Evolutionary conservation across 2,329 filamentous ascomycete species (phyloP).

Genomic region (Clonostachys solani): DNA sequence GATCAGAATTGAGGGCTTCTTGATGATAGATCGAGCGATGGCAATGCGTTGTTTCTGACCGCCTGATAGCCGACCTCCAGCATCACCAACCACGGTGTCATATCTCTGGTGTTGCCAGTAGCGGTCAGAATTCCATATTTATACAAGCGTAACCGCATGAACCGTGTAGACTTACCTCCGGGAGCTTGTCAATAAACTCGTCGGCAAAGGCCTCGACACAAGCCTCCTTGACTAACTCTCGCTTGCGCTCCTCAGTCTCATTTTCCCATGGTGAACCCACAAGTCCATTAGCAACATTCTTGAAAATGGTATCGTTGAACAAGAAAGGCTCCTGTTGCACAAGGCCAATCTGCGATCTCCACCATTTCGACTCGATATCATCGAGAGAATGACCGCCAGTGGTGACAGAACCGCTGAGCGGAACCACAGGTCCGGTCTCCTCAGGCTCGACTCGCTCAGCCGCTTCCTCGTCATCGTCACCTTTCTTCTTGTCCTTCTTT

Average conservation of each 20-base stretch:
- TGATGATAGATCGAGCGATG: constrained; percentile 71
- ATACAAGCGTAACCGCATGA: background rate
- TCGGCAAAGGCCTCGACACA: constrained; percentile 66
- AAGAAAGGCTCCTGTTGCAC: constrained; percentile 67
- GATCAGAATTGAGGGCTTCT: constrained; percentile 66
- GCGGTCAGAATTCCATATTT: background rate
- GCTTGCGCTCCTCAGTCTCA: constrained; percentile 50
- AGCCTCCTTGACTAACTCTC: constrained; percentile 56
- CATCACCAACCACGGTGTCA: constrained; percentile 70
- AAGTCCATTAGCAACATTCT: constrained; percentile 59
- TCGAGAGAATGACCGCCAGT: constrained; percentile 50
- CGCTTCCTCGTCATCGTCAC: constrained; percentile 14
- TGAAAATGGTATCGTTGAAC: constrained; percentile 61
- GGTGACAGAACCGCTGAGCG: constrained; percentile 40
- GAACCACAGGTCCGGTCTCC: constrained; percentile 33
- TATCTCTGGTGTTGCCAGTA: constrained; percentile 48
- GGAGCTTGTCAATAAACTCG: constrained; percentile 63
- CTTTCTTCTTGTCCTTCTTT: constrained; percentile 28
- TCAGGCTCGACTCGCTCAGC: constrained; percentile 18
- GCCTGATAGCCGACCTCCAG: constrained; percentile 74
- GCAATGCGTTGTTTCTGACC: constrained; percentile 82
- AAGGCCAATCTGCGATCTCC: constrained; percentile 57
- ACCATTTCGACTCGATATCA: constrained; percentile 60
- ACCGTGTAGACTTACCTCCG: constrained; percentile 32
- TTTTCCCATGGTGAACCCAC: constrained; percentile 47